A percentile compares a stretch with the other conserved stretches of the same genome.
These are phyloP conservation scores for Fusarium solani-melongenae DNA, from an alignment of 2,329 filamentous ascomycete genomes.

Conservation along the genomic window DNA sequence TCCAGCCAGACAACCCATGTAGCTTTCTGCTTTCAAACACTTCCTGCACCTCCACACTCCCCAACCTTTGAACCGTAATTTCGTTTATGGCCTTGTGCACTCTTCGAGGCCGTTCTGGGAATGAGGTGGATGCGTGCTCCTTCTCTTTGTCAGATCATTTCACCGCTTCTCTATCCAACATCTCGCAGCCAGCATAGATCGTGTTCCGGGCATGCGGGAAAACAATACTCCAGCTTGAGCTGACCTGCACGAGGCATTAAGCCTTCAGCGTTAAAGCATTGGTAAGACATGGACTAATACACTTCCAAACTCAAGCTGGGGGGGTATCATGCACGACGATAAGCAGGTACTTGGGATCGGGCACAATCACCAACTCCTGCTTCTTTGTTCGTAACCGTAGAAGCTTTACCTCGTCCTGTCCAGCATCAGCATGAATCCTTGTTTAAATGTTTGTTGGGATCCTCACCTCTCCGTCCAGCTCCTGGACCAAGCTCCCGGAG, in stretches of 20 bases:
- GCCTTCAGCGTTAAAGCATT: conserved; percentile 20
- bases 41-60: conserved; percentile 4
- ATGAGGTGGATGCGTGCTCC: conserved; percentile 22
- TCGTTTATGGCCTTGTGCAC: conserved; percentile 17
- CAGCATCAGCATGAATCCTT: conserved; percentile 34
- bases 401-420: conserved; percentile 79
- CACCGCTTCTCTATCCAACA: conserved; percentile 18
- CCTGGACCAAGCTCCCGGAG: conserved; percentile 76
- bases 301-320: conserved; percentile 60
- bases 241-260: conserved; percentile 17
- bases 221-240: conserved; percentile 10
- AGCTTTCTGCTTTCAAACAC: conserved; percentile 2
- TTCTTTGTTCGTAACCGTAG: conserved; percentile 84
- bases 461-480: conserved; percentile 75
- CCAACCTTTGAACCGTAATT: conserved; percentile 16
- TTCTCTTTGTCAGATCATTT: conserved; percentile 15
- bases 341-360: conserved; percentile 81
- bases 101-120: conserved; percentile 16
- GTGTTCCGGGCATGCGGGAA: conserved; percentile 8
- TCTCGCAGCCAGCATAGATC: conserved; percentile 11
- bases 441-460: neutral
- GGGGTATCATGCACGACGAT: conserved; percentile 87
- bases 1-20: conserved; percentile 28
- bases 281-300: conserved; percentile 23
- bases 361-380: conserved; percentile 85